phyloP scores from a whole-genome alignment of 331 rosid genomes.

The Rhamnella rubrinervis region DNA sequence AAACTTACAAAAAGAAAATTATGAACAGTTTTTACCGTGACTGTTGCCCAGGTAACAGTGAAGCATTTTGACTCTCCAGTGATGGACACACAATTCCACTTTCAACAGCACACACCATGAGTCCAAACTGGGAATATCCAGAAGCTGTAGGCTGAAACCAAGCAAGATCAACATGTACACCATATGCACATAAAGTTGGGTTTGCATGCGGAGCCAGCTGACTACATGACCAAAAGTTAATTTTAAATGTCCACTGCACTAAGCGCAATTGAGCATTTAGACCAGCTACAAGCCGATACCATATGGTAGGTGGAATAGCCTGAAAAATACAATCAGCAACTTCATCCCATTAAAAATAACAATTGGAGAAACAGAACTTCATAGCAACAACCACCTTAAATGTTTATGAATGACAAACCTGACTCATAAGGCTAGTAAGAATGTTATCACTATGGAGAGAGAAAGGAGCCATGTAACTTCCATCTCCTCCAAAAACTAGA shows the following conservation, averaged over 20 bases:
- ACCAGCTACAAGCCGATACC: slow-evolving; percentile 99
- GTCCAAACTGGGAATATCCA: slow-evolving; percentile 85
- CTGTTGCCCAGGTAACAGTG: slow-evolving; percentile 42
- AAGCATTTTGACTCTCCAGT: slow-evolving; percentile 43
- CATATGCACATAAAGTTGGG: slow-evolving; percentile 52
- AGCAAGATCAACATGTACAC: slow-evolving; percentile 71
- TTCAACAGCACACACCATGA: slow-evolving; percentile 53
- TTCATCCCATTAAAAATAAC: not conserved
- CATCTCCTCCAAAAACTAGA: slow-evolving; percentile 49
- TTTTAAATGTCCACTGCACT: slow-evolving; percentile 72
- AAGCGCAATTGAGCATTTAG: slow-evolving; percentile 90
- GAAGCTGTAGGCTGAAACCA: slow-evolving; percentile 96
- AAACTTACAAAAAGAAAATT: slow-evolving; percentile 18
- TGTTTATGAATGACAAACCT: slow-evolving; percentile 49
- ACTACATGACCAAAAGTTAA: slow-evolving; percentile 60
- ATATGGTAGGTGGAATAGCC: slow-evolving; percentile 87
- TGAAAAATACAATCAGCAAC: slow-evolving; percentile 30
- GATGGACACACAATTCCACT: slow-evolving; percentile 38
- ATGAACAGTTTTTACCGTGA: slow-evolving; percentile 48
- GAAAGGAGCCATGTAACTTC: slow-evolving; percentile 59
- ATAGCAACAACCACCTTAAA: slow-evolving; percentile 3
- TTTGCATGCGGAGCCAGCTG: slow-evolving; percentile 79
- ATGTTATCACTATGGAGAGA: slow-evolving; percentile 51
- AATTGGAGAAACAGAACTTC: slow-evolving; percentile 2
- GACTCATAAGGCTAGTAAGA: slow-evolving; percentile 89